Percentiles rank a stretch among this genome's conserved stretches.
phyloP scores from a whole-genome alignment of 306 rosid genomes.

The Cucurbita maxima region DNA sequence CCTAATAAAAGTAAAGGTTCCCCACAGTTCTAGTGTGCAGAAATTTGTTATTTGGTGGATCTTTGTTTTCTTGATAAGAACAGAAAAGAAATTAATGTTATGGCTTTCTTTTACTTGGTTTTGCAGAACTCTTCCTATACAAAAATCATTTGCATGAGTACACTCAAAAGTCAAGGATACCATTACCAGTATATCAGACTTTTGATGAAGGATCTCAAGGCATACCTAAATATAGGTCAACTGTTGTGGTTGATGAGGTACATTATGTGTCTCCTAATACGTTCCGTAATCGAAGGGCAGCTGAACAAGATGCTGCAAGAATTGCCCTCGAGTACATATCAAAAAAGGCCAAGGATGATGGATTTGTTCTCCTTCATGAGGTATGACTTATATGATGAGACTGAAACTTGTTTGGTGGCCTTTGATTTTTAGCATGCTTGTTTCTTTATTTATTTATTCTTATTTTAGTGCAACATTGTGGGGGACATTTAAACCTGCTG shows the following conservation, averaged over 20 bases:
- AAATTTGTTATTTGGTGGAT: not conserved
- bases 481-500: not conserved
- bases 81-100: not conserved
- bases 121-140: conserved; percentile 3
- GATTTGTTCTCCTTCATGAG: conserved; percentile 15
- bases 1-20: not conserved
- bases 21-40: not conserved
- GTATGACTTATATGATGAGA: conserved; percentile 12
- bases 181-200: conserved; percentile 20
- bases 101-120: not conserved
- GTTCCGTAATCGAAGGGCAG: conserved; percentile 18
- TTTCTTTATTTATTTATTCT: not conserved
- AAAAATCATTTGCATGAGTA: conserved; percentile 23
- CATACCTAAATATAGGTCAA: conserved; percentile 16
- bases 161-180: conserved; percentile 10
- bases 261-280: conserved; percentile 14
- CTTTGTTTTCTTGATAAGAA: not conserved
- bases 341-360: conserved; percentile 18
- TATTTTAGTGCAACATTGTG: not conserved
- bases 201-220: conserved; percentile 20
- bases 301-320: conserved; percentile 42
- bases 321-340: conserved; percentile 19
- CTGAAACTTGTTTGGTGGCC: not conserved
- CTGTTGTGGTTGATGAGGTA: conserved; percentile 24
- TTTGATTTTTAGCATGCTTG: not conserved